Conservation (phyloP, 495 filamentous ascomycete genomes). For the Hypoxylon trugodes region DNA sequence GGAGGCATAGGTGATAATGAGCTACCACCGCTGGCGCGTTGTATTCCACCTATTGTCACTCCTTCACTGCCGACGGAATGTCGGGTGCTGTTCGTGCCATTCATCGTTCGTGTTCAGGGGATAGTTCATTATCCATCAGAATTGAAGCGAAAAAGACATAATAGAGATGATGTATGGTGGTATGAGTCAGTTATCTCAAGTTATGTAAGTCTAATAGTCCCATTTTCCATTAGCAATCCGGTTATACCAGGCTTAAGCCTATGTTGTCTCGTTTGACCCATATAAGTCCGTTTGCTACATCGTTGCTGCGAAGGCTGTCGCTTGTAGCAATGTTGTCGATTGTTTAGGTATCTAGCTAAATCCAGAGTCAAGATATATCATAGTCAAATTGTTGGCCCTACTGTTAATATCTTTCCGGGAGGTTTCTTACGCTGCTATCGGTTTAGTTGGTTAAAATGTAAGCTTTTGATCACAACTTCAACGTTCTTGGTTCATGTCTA, state of each 20-base stretch:
- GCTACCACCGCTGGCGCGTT: neutral
- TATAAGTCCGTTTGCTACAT: conserved; percentile 19
- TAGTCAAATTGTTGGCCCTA: no score
- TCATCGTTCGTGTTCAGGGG: neutral
- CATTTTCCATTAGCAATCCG: neutral
- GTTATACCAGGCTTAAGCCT: neutral
- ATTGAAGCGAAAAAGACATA: neutral
- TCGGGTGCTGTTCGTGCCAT: neutral
- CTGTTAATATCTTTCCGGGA: no score
- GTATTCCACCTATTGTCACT: neutral
- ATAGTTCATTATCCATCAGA: conserved; percentile 1
- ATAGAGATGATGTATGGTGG: no score
- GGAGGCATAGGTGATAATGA: neutral
- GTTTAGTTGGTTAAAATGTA: no score
- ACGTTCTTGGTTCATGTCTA: neutral
- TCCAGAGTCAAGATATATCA: no score
- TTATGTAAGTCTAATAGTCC: neutral
- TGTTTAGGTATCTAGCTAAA: no score
- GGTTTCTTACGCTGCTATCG: no score
- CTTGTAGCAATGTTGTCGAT: no score
- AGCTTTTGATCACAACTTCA: neutral
- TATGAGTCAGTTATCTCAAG: neutral
- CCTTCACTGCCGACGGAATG: neutral
- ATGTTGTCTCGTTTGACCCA: conserved; percentile 9
- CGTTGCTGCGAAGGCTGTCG: neutral